Evolutionary conservation across 2,329 filamentous ascomycete genomes (phyloP).

Genomic region (Pseudogymnoascus sp.): DNA sequence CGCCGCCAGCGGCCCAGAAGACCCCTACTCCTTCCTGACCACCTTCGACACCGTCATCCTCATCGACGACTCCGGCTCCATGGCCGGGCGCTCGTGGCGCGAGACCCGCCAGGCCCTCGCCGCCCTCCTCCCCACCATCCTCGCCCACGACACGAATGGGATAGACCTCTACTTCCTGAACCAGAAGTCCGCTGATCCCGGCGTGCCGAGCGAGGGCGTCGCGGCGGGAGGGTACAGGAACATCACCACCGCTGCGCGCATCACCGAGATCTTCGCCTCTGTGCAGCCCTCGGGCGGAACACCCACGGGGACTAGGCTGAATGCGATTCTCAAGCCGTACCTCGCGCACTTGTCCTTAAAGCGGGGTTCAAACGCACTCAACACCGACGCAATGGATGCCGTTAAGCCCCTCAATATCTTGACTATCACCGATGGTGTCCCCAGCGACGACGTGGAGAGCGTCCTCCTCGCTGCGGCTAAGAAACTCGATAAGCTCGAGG

Average conservation of each 20-base stretch:
- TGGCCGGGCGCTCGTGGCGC: conserved; percentile 68
- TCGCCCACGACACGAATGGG: conserved; percentile 69
- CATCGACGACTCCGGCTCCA: conserved; percentile 86
- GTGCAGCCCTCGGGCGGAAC: conserved; percentile 61
- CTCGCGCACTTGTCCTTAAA: conserved; percentile 44
- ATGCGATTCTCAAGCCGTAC: conserved; percentile 66
- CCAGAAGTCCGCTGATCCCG: conserved; percentile 37
- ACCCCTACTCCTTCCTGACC: conserved; percentile 66
- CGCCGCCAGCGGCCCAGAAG: conserved; percentile 40
- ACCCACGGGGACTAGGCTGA: conserved; percentile 64
- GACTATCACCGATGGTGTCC: conserved; percentile 80
- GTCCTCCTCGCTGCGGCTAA: conserved; percentile 59
- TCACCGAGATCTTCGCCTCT: conserved; percentile 61
- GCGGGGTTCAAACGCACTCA: background rate
- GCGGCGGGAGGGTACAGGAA: conserved; percentile 52
- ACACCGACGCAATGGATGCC: conserved; percentile 28
- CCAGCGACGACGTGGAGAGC: conserved; percentile 69
- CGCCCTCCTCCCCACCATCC: conserved; percentile 74
- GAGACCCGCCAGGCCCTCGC: conserved; percentile 64
- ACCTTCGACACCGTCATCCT: conserved; percentile 83
- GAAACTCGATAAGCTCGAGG: conserved; percentile 60
- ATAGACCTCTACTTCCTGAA: conserved; percentile 92
- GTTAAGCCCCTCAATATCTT: conserved; percentile 84
- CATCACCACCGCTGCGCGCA: conserved; percentile 47
- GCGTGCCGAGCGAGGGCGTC: conserved; percentile 28